phyloP scores from a whole-genome alignment of 2,329 filamentous ascomycete genomes.

The Dryadomyces quercus-mongolicae region DNA sequence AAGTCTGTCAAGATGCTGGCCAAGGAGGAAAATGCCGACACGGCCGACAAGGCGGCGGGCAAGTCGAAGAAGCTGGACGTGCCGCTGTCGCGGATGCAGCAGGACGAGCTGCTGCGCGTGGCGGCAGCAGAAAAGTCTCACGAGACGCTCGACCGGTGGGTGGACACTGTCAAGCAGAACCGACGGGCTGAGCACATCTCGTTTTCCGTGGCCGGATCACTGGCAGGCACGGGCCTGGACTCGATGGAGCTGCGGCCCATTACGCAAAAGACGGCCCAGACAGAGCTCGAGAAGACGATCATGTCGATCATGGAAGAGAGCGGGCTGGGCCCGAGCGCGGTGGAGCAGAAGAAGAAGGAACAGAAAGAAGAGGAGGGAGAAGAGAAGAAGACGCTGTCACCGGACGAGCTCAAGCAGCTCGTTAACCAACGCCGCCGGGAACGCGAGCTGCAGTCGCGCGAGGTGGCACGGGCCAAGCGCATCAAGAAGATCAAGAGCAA shows the following conservation, averaged over 20 bases:
- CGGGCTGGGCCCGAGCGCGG: conserved; percentile 47
- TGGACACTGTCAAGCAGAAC: conserved; percentile 89
- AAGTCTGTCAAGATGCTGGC: conserved; percentile 66
- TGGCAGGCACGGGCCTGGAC: conserved; percentile 45
- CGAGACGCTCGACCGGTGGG: conserved; percentile 81
- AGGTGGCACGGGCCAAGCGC: conserved; percentile 77
- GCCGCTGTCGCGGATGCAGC: conserved; percentile 73
- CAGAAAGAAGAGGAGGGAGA: conserved; percentile 15
- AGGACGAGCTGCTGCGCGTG: conserved; percentile 69
- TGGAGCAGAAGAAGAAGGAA: conserved; percentile 28
- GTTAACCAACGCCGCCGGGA: conserved; percentile 65
- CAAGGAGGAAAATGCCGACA: conserved; percentile 39
- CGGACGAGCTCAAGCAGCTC: conserved; percentile 58
- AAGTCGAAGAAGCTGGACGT: conserved; percentile 62
- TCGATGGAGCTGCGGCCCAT: conserved; percentile 47
- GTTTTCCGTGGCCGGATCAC: conserved; percentile 72
- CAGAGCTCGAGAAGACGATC: conserved; percentile 76
- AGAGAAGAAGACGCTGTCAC: conserved; percentile 44
- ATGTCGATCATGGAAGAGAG: conserved; percentile 83
- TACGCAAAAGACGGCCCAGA: conserved; percentile 52
- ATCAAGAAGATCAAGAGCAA: conserved; percentile 99
- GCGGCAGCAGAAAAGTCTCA: conserved; percentile 87
- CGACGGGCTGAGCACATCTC: conserved; percentile 79
- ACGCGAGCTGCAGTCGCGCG: conserved; percentile 75
- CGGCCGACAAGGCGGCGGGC: background rate